A percentile compares a stretch with the other conserved stretches of the same genome.
Evolutionary conservation across 2,329 filamentous ascomycete species (phyloP).

Genomic region (Sclerotinia trifoliorum): DNA sequence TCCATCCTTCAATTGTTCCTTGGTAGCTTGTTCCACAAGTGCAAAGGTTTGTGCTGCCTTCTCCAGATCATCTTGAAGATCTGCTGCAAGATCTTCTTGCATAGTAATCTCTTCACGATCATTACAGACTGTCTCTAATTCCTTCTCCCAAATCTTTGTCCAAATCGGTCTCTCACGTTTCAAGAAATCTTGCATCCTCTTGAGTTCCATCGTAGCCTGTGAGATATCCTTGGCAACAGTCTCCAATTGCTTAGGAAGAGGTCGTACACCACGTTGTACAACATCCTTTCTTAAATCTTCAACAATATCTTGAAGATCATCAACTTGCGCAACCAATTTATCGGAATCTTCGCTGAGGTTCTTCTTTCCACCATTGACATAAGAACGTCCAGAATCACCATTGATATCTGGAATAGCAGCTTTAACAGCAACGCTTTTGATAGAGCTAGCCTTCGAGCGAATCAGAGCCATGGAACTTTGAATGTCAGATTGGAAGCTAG

Average conservation of each 20-base stretch:
- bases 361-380: conserved; percentile 86
- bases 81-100: conserved; percentile 91
- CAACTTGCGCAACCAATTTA: conserved; percentile 84
- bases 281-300: conserved; percentile 98
- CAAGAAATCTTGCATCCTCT: conserved; percentile 91
- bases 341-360: conserved; percentile 84
- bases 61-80: conserved; percentile 90
- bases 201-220: conserved; percentile 77
- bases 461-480: conserved; percentile 83
- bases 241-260: conserved; percentile 86
- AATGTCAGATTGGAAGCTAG: conserved; percentile 84
- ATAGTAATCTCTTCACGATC: conserved; percentile 92
- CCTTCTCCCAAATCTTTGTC: conserved; percentile 99
- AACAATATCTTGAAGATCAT: conserved; percentile 94
- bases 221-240: conserved; percentile 85
- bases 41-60: conserved; percentile 92
- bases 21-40: conserved; percentile 95
- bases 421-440: conserved; percentile 74
- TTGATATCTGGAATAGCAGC: conserved; percentile 69
- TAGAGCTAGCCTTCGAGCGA: conserved; percentile 73
- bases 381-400: conserved; percentile 76
- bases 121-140: conserved; percentile 92
- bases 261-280: conserved; percentile 86
- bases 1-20: conserved; percentile 85
- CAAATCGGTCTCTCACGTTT: conserved; percentile 90